These are phyloP conservation scores for Lentinula novae-zelandiae DNA, from an alignment of 1,284 basidiomycete species.

Conservation along the genomic window DNA sequence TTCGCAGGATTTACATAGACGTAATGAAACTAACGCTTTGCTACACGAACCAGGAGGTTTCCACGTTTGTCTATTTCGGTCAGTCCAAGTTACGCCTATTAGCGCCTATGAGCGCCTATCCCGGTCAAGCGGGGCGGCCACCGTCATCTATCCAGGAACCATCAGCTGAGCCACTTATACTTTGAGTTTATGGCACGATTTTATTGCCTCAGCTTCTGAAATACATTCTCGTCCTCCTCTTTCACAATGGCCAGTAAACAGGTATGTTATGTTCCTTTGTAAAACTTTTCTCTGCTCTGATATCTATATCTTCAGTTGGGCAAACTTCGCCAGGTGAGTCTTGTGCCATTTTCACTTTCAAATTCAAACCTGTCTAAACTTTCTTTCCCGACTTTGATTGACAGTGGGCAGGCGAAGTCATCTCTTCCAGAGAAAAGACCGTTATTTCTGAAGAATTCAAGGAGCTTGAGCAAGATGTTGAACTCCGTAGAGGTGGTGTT, in stretches of 20 bases:
- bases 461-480: slow-evolving; percentile 68
- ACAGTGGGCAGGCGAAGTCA: slow-evolving; percentile 76
- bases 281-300: not conserved
- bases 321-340: slow-evolving; percentile 56
- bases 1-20: not conserved
- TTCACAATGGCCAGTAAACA: slow-evolving; percentile 54
- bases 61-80: too few relatives aligned
- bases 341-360: not conserved
- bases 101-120: too few relatives aligned
- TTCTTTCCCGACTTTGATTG: not conserved
- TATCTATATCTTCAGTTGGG: slow-evolving; percentile 43
- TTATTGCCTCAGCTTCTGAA: not conserved
- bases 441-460: slow-evolving; percentile 61
- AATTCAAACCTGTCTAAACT: not conserved
- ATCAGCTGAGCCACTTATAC: not conserved
- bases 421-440: slow-evolving; percentile 69
- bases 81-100: too few relatives aligned
- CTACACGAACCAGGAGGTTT: not conserved
- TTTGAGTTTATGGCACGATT: not conserved
- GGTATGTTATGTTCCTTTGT: slow-evolving; percentile 27
- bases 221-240: not conserved
- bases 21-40: not conserved
- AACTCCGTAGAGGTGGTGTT: slow-evolving; percentile 60
- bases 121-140: not conserved
- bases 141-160: not conserved